Base-by-base conservation (phyloP, 2,329 filamentous ascomycete genomes). In the Claviceps paspali region DNA sequence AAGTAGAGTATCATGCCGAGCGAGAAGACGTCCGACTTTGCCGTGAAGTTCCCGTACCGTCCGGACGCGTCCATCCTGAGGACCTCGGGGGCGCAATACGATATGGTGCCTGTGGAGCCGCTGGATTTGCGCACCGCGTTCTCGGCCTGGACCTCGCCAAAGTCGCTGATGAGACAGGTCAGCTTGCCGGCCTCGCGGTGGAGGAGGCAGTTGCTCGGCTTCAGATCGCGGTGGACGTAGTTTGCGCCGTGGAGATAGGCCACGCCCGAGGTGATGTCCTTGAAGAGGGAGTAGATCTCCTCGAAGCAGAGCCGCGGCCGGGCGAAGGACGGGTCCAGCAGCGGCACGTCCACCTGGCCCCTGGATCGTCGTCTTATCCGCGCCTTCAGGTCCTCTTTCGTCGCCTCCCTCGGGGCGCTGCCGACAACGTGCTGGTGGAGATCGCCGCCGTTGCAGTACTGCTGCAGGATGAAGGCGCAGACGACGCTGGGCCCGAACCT, bases 1-100 rank as follows among this genome's bases (percentile, higher is more conserved):
- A 98, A 98, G 56, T 96, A 93, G 3, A 98, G 69, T 39, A 96
- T 96, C 88, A 98, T 95, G 34, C 91, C 91, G 0, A 98, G 65
- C 1, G 87, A 95, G 57, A 98, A 98, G n/a, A 98, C 82, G 52
- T 98, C 91, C 0, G 87, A 95, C 53, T 96, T 98, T 19, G 84
- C 87, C 0, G 86, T 94, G 51, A 98, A 98, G 52, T 96, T 94
- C 6, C 82, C 86, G 48, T 83, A 88, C 1, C 70, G 70, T 0
- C 88, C 88, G 21, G 65, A 67, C 0, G 70, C 60, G 39, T 76
- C 79, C 46, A 72, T 71, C 35, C 72, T 76, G 22, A 98, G 64
- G 0, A 98, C 92, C 57, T 98, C 91, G 0, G 91, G 91, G 0
- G 91, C 91, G 56, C 91, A 98, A 57, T 95, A 98, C 0, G 88